Percentiles rank a stretch among this genome's conserved stretches.
phyloP scores from a whole-genome alignment of 805 yeast genomes.

The Starmerella stigmatis region DNA sequence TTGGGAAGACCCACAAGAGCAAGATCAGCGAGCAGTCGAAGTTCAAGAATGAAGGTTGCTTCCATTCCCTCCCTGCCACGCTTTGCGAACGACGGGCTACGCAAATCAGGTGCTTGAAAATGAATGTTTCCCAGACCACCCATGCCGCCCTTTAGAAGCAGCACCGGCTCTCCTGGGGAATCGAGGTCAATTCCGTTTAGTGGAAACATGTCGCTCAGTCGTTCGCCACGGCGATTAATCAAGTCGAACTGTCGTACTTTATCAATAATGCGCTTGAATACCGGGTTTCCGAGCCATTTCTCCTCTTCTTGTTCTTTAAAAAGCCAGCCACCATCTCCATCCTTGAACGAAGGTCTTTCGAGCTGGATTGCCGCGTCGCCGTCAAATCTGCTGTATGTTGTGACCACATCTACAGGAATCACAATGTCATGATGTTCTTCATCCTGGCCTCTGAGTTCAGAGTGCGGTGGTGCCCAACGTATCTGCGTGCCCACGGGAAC shows the following conservation, averaged over 20 bases:
- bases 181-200: slow-evolving; percentile 62
- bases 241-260: slow-evolving; percentile 58
- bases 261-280: slow-evolving; percentile 53
- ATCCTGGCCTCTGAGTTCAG: slow-evolving; percentile 9
- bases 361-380: slow-evolving; percentile 38
- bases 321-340: slow-evolving; percentile 75
- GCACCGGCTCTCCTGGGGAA: slow-evolving; percentile 54
- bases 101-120: slow-evolving; percentile 66
- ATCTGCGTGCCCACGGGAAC: slow-evolving; percentile 90
- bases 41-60: slow-evolving; percentile 62
- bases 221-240: slow-evolving; percentile 47
- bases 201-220: slow-evolving; percentile 60
- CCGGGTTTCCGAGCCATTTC: slow-evolving; percentile 54
- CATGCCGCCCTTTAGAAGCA: slow-evolving; percentile 70
- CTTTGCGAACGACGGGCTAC: slow-evolving; percentile 86
- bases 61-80: slow-evolving; percentile 62
- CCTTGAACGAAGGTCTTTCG: slow-evolving; percentile 47
- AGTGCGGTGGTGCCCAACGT: slow-evolving; percentile 42
- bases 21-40: slow-evolving; percentile 80
- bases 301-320: slow-evolving; percentile 70
- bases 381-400: slow-evolving; percentile 20
- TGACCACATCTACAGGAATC: slow-evolving; percentile 18
- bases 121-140: slow-evolving; percentile 98
- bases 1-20: slow-evolving; percentile 94
- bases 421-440: not conserved